These are phyloP conservation scores for Nematocida homosporus DNA, from an alignment of 371 early-diverging fungal species.

Conservation along the genomic window DNA sequence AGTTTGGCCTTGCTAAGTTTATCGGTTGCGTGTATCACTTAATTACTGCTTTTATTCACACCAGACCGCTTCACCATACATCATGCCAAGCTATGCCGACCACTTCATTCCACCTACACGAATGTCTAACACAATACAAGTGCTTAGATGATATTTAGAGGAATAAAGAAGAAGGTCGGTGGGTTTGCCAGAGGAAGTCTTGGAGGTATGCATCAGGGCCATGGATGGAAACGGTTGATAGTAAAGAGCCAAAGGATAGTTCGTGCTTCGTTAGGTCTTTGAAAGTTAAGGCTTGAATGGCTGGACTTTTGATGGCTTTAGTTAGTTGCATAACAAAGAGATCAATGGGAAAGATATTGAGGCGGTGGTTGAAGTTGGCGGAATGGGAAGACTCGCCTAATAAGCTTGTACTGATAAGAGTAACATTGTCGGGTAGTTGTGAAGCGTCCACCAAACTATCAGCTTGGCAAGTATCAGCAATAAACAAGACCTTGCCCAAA, in stretches of 20 bases:
- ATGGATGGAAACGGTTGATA: slow-evolving; percentile 38
- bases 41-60: too few relatives aligned
- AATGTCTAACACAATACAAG: neutral
- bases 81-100: neutral
- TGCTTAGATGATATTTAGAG: too few relatives aligned
- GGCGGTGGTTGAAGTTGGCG: slow-evolving; percentile 16
- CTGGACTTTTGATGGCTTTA: neutral
- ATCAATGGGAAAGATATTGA: slow-evolving; percentile 52
- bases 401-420: slow-evolving; percentile 56
- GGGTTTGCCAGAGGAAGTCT: slow-evolving; percentile 32
- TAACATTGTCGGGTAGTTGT: slow-evolving; percentile 55
- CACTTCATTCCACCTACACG: neutral
- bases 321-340: slow-evolving; percentile 28
- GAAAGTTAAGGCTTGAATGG: neutral
- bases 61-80: too few relatives aligned
- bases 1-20: too few relatives aligned
- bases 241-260: neutral
- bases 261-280: neutral
- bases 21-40: too few relatives aligned
- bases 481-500: slow-evolving; percentile 60
- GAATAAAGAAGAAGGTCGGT: too few relatives aligned
- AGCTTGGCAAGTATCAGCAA: slow-evolving; percentile 68
- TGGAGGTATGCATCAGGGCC: neutral
- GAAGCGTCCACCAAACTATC: slow-evolving; percentile 57
- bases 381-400: slow-evolving; percentile 60